These are phyloP conservation scores for Amaranthus tricolor DNA, from an alignment of 179 eudicot genomes.

Conservation along the genomic window DNA sequence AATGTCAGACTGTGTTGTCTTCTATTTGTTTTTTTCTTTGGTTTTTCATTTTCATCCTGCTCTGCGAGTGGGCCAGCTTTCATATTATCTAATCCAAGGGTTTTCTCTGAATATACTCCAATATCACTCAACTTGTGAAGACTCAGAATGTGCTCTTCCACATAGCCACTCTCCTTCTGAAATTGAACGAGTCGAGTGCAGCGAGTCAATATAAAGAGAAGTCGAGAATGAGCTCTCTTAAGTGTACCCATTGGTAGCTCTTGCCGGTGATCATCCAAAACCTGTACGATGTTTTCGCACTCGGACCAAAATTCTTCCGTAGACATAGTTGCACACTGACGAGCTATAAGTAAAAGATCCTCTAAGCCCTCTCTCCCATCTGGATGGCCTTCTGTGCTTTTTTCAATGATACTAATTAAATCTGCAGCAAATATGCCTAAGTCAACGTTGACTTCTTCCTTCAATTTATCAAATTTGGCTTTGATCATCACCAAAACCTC, in stretches of 20 bases:
- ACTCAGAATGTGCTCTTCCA: constrained; percentile 62
- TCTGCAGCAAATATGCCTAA: constrained; percentile 92
- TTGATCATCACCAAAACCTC: constrained; percentile 84
- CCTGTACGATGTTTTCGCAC: constrained; percentile 92
- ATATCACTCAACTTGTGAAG: constrained; percentile 89
- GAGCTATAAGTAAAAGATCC: constrained; percentile 75
- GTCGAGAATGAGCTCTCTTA: constrained; percentile 82
- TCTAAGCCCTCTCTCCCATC: constrained; percentile 76
- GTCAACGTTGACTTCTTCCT: constrained; percentile 91
- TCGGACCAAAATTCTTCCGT: constrained; percentile 78
- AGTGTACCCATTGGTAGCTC: constrained; percentile 79
- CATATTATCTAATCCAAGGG: constrained; percentile 28
- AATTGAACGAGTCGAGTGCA: constrained; percentile 93
- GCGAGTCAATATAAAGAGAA: constrained; percentile 87
- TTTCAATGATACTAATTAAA: constrained; percentile 71
- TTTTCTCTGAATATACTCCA: constrained; percentile 75
- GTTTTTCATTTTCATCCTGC: constrained; percentile 43
- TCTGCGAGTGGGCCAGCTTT: constrained; percentile 24
- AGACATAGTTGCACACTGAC: constrained; percentile 82
- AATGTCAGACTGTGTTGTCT: constrained; percentile 39
- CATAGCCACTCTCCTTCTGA: constrained; percentile 85
- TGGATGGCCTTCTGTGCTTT: constrained; percentile 49
- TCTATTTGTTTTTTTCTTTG: constrained; percentile 38
- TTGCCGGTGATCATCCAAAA: constrained; percentile 85
- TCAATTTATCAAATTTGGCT: constrained; percentile 81